Conservation (phyloP, 139 green algal species). For the Ettlia oleoabundans region DNA sequence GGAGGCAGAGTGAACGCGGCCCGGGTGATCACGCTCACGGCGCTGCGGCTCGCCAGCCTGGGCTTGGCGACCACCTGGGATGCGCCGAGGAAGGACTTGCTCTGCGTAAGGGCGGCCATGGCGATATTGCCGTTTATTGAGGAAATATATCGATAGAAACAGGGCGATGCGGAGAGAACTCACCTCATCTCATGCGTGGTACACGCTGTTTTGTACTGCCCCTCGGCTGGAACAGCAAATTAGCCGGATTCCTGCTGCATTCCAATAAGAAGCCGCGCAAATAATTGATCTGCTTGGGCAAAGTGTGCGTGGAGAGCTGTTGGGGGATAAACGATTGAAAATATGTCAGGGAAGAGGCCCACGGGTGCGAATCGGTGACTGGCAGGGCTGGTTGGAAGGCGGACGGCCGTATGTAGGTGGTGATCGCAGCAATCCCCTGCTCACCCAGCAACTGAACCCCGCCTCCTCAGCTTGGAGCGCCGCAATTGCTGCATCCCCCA, state of each 20-base stretch:
- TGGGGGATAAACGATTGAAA: not conserved
- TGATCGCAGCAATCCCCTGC: too few species aligned
- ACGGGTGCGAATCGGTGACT: not conserved
- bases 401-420: too few species aligned
- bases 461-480: too few species aligned
- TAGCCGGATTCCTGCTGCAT: too few species aligned
- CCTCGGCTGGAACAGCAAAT: too few species aligned
- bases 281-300: too few species aligned
- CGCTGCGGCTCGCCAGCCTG: not conserved
- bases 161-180: too few species aligned
- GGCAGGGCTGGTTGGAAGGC: too few species aligned
- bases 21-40: not conserved
- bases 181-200: not conserved
- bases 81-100: slow-evolving; percentile 18
- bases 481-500: not conserved
- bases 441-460: too few species aligned
- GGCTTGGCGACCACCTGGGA: not conserved
- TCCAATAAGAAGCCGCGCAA: too few species aligned
- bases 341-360: not conserved
- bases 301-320: not conserved
- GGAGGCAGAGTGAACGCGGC: slow-evolving; percentile 51
- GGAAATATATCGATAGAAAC: too few species aligned
- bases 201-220: not conserved
- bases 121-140: not conserved
- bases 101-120: slow-evolving; percentile 23